Evolutionary conservation across 495 filamentous ascomycete species (phyloP), one percentile per base, ranked within the genome.

Genomic region (Xylaria acuta): DNA sequence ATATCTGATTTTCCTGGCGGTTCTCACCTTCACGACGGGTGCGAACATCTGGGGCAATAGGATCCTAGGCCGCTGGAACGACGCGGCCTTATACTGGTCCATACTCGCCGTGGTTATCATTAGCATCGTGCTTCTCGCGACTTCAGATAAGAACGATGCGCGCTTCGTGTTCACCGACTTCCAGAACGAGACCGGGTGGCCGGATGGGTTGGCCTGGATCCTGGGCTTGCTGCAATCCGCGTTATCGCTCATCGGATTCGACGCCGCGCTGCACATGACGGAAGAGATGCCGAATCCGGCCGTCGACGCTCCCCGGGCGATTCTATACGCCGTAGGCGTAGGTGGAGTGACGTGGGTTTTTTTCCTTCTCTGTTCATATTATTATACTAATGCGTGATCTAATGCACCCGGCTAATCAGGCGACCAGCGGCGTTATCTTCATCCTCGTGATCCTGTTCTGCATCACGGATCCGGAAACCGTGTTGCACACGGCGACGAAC

Each of bases 191-290:
- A 90, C 88, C 6, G 89, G 89, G 30, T 91, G 90, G 90, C 80
- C 83, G 49, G 85, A 89, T 72, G 90, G 90, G 7, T 85, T 90
- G 25, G 85, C 87, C 3, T 91, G 89, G 89, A 86, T 91, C 51
- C 81, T 89, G 0, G 89, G 89, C 0, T 80, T 91, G 20, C 81
- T 91, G 20, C 89, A 91, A 74, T 88, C 87, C 18, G 89, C 88
- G 0, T 85, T 90, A 38, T 87, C 87, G 12, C 79, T 91, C 59
- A 90, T 88, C 5, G 89, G 88, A 2, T 91, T 87, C 71, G 89
- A 91, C 76, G 88, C 88, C 20, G 89, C 88, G 20, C 84, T 89
- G 27, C 89, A 90, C 66, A 89, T 91, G 87, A 86, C 87, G 20
- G 88, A 84, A 71, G 82, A 84, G 75, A 83, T 84, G 72, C 82